Base-by-base conservation (phyloP, 495 filamentous ascomycete species). In the Aspergillus saccharolyticus region DNA sequence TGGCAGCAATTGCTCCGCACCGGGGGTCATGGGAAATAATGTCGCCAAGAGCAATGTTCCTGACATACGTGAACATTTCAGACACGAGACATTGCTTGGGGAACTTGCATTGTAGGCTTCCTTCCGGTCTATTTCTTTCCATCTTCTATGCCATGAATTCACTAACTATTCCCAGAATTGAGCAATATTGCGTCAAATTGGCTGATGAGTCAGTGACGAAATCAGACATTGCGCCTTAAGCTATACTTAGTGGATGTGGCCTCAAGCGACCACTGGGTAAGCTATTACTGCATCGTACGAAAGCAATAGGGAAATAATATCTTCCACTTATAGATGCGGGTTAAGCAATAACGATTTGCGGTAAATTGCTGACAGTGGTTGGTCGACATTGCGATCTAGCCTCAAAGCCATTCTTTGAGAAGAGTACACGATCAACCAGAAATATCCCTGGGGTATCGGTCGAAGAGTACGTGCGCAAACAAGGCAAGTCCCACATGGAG, bases 41-140 rank as follows among this genome's bases (percentile, higher is more conserved):
- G 91, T 96, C 74, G 88, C 86, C 42, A 97, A 97, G 72, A 95
- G 89, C 56, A 98, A 98, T 69, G 90, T 98, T 4, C 94, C 94
- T 3, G 88, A 96, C 60, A 88, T 96, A 47, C 81, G 94, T 55
- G 89, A 94, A 70, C 87, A 86, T 50, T 98, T 91, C 65, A 80
- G 95, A 39, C 82, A 97, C 60, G 83, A 93, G 58, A 97, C 92
- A 1, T 74, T 91, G 63, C 66, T 84, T 43, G 85, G 90, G 66
- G 93, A 97, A 73, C 74, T 89, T 54, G 79, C 83, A 55, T 88
- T 97, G 94, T 95, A 69, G 74, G 85, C 72, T 52, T 42, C 42
- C 46, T 2, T 20, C 42, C 47, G 30, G 33, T 9, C 20, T n/a
- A 51, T 28, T 28, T 30, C n/a, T 24, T 43, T 5, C 25, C 3